Evolutionary conservation across 208 protist genomes (phyloP).

Genomic region (Acanthamoeba culbertsoni): DNA sequence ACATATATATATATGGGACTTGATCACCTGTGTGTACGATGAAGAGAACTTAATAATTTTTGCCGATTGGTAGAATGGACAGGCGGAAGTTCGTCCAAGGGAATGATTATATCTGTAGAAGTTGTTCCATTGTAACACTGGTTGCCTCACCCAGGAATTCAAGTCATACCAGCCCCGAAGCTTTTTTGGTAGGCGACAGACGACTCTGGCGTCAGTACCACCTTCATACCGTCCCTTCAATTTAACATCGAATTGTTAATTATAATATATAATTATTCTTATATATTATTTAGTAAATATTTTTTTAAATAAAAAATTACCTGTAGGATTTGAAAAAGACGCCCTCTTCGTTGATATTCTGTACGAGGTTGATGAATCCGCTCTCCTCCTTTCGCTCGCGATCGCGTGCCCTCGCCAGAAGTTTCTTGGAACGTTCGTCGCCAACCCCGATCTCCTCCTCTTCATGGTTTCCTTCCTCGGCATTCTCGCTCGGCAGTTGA

Average conservation of each 20-base stretch:
- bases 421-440: not conserved
- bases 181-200: slow-evolving; percentile 65
- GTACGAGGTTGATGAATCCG: not conserved
- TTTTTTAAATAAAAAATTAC: not conserved
- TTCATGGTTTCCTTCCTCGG: not conserved
- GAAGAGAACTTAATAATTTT: slow-evolving; percentile 58
- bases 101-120: slow-evolving; percentile 73
- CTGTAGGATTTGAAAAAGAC: slow-evolving; percentile 54
- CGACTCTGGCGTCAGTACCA: slow-evolving; percentile 61
- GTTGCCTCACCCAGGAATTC: not conserved
- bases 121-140: too few relatives aligned
- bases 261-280: not conserved
- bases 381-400: not conserved
- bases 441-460: not conserved
- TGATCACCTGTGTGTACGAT: slow-evolving; percentile 67
- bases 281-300: not conserved
- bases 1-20: not conserved
- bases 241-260: not conserved
- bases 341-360: slow-evolving; percentile 49
- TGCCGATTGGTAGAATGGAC: slow-evolving; percentile 1
- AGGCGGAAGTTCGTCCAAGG: slow-evolving; percentile 71
- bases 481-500: not conserved
- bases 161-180: not conserved
- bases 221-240: not conserved
- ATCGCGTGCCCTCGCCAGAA: not conserved